These are phyloP conservation scores for Vaccinium vitisidaea DNA, from an alignment of 148 eudicot genomes.

Conservation along the genomic window DNA sequence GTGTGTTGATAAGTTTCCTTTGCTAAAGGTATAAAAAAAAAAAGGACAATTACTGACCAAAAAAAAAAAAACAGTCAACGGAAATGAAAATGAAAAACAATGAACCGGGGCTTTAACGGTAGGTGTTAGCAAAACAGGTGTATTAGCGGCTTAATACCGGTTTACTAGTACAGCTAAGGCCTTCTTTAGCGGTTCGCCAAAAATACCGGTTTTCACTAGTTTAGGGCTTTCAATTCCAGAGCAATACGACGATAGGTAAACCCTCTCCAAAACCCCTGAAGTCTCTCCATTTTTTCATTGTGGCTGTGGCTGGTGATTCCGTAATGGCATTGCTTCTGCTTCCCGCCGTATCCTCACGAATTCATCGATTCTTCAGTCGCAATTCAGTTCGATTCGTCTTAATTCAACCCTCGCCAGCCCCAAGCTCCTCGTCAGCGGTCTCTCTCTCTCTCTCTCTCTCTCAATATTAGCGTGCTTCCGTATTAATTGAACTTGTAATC, in stretches of 20 bases:
- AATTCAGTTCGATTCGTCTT: slow-evolving; percentile 49
- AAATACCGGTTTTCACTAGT: neutral
- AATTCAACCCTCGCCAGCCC: slow-evolving; percentile 70
- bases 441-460: neutral
- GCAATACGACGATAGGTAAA: neutral
- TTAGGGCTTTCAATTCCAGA: neutral
- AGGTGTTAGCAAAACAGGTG: too few species aligned
- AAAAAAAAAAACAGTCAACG: too few species aligned
- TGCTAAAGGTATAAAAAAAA: too few species aligned
- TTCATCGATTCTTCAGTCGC: slow-evolving; percentile 41
- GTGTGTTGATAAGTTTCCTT: too few species aligned
- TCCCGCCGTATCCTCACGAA: slow-evolving; percentile 48
- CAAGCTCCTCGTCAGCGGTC: slow-evolving; percentile 84
- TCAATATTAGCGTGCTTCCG: neutral
- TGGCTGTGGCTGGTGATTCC: neutral
- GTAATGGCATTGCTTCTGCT: slow-evolving; percentile 58
- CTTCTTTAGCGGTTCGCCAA: neutral
- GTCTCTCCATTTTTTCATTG: too few species aligned
- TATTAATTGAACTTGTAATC: too few species aligned
- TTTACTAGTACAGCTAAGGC: neutral
- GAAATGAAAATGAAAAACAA: neutral
- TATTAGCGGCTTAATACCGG: neutral
- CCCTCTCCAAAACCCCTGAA: neutral
- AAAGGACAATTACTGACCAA: too few species aligned
- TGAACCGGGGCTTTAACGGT: neutral